Conservation (phyloP, 306 rosid genomes). For the Sicyos edulis region DNA sequence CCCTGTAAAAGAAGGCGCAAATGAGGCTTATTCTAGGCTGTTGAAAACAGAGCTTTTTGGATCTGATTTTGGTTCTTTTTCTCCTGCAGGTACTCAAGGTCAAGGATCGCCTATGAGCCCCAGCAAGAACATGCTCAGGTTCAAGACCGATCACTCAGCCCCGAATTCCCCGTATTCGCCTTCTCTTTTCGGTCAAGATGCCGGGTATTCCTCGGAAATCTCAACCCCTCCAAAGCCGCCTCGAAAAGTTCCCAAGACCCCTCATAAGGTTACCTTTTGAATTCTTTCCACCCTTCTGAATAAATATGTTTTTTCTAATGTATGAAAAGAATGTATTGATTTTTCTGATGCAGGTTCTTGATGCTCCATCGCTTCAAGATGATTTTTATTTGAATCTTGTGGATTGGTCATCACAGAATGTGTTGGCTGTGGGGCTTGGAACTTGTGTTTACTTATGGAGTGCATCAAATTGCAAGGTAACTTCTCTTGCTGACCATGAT, state of each 20-base stretch:
- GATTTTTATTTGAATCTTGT: constrained; percentile 96
- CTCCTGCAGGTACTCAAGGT: constrained; percentile 49
- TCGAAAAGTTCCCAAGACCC: constrained; percentile 91
- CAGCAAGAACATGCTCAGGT: constrained; percentile 81
- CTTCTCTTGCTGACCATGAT: too few species aligned
- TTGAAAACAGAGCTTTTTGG: constrained; percentile 84
- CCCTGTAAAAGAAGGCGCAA: constrained; percentile 80
- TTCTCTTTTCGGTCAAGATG: constrained; percentile 51
- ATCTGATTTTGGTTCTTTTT: constrained; percentile 76
- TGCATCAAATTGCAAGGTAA: constrained; percentile 84
- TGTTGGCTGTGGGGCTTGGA: constrained; percentile 89
- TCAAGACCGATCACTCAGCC: constrained; percentile 63
- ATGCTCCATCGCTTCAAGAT: constrained; percentile 99
- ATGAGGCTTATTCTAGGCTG: constrained; percentile 68
- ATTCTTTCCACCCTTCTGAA: neutral
- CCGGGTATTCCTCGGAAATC: constrained; percentile 41
- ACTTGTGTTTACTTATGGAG: constrained; percentile 95
- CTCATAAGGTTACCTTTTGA: constrained; percentile 55
- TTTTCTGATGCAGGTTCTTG: constrained; percentile 70
- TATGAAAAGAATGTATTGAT: too few species aligned
- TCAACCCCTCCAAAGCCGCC: constrained; percentile 94
- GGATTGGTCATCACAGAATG: constrained; percentile 98
- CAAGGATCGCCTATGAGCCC: constrained; percentile 59
- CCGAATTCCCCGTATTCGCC: constrained; percentile 86
- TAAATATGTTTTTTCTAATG: too few species aligned